Evolutionary conservation across 768 basidiomycete species (phyloP), one percentile per base, ranked within the genome.

Genomic region (Pilatotrama ljubarskyi): DNA sequence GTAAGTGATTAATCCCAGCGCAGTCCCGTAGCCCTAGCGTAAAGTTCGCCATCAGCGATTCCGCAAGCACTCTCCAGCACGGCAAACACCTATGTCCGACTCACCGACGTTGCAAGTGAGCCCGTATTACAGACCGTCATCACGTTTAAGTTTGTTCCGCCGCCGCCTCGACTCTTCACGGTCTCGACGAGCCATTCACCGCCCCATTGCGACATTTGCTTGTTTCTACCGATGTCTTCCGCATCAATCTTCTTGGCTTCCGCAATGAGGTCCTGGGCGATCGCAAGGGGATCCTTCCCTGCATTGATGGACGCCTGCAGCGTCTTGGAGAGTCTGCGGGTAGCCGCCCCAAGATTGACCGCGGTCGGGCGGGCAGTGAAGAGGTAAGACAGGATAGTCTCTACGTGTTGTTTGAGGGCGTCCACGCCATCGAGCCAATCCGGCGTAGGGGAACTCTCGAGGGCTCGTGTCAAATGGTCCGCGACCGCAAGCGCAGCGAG

Each of bases 51-150:
- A 55, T 48, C 67, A 57, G 20, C 42, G 41, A n/a, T 29, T 32
- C 50, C 35, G 11, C 49, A 32, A 10, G 10, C 10, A 32, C 29
- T 32, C 29, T 32, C n/a, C n/a, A n/a, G 29, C 29, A 32, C 4
- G 10, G 29, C 29, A 10, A 32, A 32, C 29, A 5, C 10, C 5
- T 4, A 32, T 10, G 4, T 32, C 29, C 29, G 29, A 64, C 87
- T 55, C 65, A 94, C 94, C 29, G 94, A 96, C 10, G 95, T 97
- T 1, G 96, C 95, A 63, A 98, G 80, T 22, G 90, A 93, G 4
- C 95, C 95, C n/a, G 95, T 98, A 73, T 98, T 98, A 77, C 95
- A 98, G 11, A 98, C 93, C 15, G 95, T 97, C 72, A 97, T 76
- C 18, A 96, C 84, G 69, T 91, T 94, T 58, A 97, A 73, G 38